Base-by-base conservation (phyloP, 169 alveolate species). In the Cryptosporidium tyzzeri region DNA sequence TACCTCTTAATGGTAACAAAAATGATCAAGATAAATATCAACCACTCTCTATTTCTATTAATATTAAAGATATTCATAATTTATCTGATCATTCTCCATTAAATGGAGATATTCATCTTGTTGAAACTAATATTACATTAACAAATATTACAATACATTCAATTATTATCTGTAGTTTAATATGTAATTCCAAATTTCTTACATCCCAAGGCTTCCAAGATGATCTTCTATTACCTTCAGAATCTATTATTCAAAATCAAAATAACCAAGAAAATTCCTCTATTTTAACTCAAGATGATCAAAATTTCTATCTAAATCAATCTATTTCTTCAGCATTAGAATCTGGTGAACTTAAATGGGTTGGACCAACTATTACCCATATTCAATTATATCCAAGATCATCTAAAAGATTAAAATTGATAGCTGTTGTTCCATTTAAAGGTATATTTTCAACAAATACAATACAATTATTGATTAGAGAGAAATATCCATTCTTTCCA, bases 291-390 rank as follows among this genome's bases (percentile, higher is more conserved):
- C 37, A 51, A 31, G 35, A 10, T 39, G 53, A 51, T 4, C 14
- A 33, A 9, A 3, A 50, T 18, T 23, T 21, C 14, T 0, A 23
- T 45, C 2, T 65, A n/a, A 31, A n/a, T n/a, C 51, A 26, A 33
- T 18, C 1, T 35, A 31, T 51, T 14, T 53, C 70, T 6, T 37
- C 50, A 14, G 37, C 31, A 31, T 39, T 73, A 31, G 86, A 73
- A 41, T 80, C 89, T 37, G 89, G 89, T 1, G 89, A 80, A 0
- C 75, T 80, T 6, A 80, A 44, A 5, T 80, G 89, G 89, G 39
- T 80, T 59, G 89, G 89, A 18, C 61, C 74, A 29, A 80, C 74
- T 5, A 18, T 65, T 18, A 80, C 41, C 37, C 67, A 80, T 41
- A 29, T 80, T 26, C 62, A 37, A 44, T 29, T 80, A n/a, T 23